Conservation (phyloP, 495 filamentous ascomycete genomes). For the Penicillium coprophilum region DNA sequence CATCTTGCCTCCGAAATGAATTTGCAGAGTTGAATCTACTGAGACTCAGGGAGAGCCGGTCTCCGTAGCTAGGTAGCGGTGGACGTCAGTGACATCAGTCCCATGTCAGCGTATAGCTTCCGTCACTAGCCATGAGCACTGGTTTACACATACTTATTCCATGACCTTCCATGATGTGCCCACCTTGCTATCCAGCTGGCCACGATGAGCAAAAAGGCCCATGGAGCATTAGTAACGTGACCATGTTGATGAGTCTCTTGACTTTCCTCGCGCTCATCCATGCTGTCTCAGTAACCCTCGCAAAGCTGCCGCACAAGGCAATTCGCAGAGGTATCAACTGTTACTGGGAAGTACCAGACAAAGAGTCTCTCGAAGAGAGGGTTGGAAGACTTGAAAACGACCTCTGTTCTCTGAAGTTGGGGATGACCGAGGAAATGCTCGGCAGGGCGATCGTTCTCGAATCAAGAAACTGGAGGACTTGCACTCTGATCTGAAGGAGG, state of each 20-base stretch:
- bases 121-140: not conserved
- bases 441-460: not conserved
- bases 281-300: not conserved
- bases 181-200: too few species aligned
- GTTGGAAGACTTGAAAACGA: not conserved
- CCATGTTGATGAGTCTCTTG: too few species aligned
- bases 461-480: not conserved
- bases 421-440: not conserved
- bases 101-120: slow-evolving; percentile 1
- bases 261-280: too few species aligned
- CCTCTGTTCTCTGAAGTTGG: not conserved
- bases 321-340: not conserved
- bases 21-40: not conserved
- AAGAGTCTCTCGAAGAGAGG: not conserved
- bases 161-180: too few species aligned
- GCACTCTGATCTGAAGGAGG: not conserved
- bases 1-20: not conserved
- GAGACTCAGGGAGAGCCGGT: slow-evolving; percentile 1
- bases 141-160: not conserved
- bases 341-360: not conserved
- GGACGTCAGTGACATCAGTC: slow-evolving; percentile 1
- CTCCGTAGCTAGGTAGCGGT: too few species aligned
- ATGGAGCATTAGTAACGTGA: too few species aligned
- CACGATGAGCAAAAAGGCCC: not conserved
- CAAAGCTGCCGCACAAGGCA: not conserved